Conservation (phyloP, 2,329 filamentous ascomycete species). For the Paecilomyces variotii region DNA sequence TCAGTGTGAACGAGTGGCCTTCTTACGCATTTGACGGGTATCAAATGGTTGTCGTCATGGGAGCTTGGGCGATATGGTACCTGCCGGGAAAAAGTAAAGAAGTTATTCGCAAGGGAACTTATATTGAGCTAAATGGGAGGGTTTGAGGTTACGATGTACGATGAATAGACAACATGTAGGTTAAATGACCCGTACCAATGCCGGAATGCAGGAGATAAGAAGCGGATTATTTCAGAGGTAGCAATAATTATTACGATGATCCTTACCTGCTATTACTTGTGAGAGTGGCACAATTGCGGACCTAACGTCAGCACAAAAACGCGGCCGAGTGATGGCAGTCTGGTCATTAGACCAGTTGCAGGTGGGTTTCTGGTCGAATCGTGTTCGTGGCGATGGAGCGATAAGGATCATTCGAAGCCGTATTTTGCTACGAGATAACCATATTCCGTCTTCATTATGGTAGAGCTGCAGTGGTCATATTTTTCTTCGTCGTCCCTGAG, state of each 20-base stretch:
- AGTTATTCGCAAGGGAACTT: not conserved
- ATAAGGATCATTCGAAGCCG: constrained; percentile 18
- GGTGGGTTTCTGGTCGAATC: constrained; percentile 32
- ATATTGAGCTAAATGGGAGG: not conserved
- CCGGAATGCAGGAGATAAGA: no score
- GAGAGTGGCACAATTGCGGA: constrained; percentile 34
- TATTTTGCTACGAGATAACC: not conserved
- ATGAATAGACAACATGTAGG: not conserved
- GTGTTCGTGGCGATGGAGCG: constrained; percentile 36
- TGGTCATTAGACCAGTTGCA: constrained; percentile 26
- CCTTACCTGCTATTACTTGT: constrained; percentile 42
- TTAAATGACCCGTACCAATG: not conserved
- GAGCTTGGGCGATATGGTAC: constrained; percentile 7
- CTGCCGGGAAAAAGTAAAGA: constrained; percentile 1
- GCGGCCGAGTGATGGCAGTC: constrained; percentile 29
- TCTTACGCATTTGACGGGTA: constrained; percentile 8
- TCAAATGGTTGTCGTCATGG: constrained; percentile 5
- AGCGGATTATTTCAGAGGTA: no score
- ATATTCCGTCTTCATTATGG: not conserved
- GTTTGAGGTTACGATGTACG: not conserved
- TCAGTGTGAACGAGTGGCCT: constrained; percentile 7
- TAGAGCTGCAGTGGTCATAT: constrained; percentile 14
- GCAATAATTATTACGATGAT: no score
- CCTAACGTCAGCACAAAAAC: constrained; percentile 25
- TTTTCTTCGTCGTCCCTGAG: constrained; percentile 29